phyloP scores from a whole-genome alignment of 2,329 filamentous ascomycete genomes.

The Arthrobotrys pseudoclavata region DNA sequence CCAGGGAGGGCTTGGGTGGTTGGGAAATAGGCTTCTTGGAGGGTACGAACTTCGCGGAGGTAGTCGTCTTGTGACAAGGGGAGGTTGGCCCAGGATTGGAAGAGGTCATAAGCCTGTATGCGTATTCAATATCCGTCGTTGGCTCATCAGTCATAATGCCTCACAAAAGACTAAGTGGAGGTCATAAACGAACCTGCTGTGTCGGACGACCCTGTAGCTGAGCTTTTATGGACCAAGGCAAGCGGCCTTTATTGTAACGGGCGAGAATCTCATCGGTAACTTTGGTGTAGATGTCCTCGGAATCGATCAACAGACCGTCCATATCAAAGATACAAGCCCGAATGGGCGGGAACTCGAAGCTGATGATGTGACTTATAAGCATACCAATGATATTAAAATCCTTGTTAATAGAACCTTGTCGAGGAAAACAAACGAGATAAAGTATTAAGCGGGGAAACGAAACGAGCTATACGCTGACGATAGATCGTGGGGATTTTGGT shows the following conservation, averaged over 20 bases:
- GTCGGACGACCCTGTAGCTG: conserved; percentile 78
- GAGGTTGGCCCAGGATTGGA: conserved; percentile 86
- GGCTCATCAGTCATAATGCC: conserved; percentile 1
- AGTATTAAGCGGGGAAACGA: not conserved
- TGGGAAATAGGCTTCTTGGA: conserved; percentile 82
- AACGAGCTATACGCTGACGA: not conserved
- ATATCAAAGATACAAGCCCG: conserved; percentile 98
- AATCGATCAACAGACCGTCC: conserved; percentile 95
- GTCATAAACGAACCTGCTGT: conserved; percentile 67
- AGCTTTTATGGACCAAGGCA: conserved; percentile 96
- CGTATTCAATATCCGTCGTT: conserved; percentile 3
- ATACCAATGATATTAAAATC: conserved; percentile 20
- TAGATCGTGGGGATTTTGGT: not conserved
- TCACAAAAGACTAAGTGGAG: not conserved
- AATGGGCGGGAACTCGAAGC: conserved; percentile 75
- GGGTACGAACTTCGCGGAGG: conserved; percentile 71
- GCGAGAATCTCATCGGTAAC: conserved; percentile 85
- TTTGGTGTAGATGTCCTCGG: conserved; percentile 88
- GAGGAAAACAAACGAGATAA: not conserved
- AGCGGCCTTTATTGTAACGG: conserved; percentile 77
- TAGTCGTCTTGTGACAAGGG: conserved; percentile 81
- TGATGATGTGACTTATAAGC: conserved; percentile 56
- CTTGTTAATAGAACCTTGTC: not conserved
- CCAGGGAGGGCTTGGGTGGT: conserved; percentile 82
- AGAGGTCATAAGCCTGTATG: conserved; percentile 72